Base-by-base conservation (phyloP, 2,329 filamentous ascomycete genomes). In the Cordyceps cicadae region DNA sequence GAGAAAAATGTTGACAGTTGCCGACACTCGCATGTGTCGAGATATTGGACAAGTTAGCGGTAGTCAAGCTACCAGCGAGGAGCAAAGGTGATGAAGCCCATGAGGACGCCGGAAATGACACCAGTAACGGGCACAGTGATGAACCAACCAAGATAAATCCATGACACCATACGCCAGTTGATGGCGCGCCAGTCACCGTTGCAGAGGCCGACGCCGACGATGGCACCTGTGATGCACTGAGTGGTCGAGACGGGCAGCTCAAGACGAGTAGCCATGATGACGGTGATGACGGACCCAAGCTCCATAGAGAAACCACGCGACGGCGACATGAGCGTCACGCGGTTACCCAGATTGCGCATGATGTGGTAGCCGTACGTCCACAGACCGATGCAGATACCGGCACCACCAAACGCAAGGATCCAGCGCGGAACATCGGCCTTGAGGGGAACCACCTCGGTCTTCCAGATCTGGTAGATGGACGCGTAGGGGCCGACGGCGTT, bases 341-440 rank as follows among this genome's bases (percentile, higher is more conserved):
- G 79, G 74, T 86, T 86, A 61, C 83, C 83, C 63, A 86, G 75
- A 66, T 82, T 81, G 48, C 79, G 76, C 83, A 87, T 87, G 70
- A 87, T 85, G 69, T 85, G 82, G 70, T 86, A 86, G 1, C 83
- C 83, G 64, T 85, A 78, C 32, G 82, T 84, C 77, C 81, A 82
- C 62, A 85, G 76, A 63, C 83, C 83, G 51, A 84, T 69, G 53
- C 79, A 78, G 49, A 85, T 80, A 62, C 72, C 75, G 5, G 72
- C 71, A 68, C 80, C 81, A 37, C 81, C 79, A 53, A 82, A 80
- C 52, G 75, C 78, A 6, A 87, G 76, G 68, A 86, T 79, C 84
- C 85, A 88, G 43, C 80, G 64, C 1, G 84, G 84, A 0, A 86
- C 83, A 1, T 76, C 69, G 0, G 79, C 70, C 67, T 80, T 77